phyloP scores from a whole-genome alignment of 2,329 filamentous ascomycete genomes.

The Pseudohalonectria lignicola region DNA sequence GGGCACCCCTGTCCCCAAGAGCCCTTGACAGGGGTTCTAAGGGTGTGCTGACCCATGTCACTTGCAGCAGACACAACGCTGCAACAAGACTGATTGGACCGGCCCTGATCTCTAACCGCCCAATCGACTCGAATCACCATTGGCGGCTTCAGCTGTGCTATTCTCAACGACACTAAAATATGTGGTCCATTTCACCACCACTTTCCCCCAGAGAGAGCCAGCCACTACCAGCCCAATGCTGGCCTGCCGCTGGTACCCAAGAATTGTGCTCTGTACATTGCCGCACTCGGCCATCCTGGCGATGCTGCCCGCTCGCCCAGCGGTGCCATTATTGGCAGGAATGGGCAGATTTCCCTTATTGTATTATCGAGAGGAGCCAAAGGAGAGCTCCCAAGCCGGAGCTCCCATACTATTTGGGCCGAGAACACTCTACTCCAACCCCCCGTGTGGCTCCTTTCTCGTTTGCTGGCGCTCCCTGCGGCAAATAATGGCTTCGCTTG shows the following conservation, averaged over 20 bases:
- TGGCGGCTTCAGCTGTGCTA: background rate
- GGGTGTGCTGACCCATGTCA: background rate
- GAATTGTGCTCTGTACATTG: background rate
- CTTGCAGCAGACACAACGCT: background rate
- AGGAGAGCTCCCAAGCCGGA: too few relatives aligned
- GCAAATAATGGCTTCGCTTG: too few relatives aligned
- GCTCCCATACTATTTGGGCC: too few relatives aligned
- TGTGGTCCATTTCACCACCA: background rate
- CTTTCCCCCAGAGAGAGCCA: too few relatives aligned
- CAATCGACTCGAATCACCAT: slow-evolving; percentile 3
- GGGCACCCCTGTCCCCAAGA: too few relatives aligned
- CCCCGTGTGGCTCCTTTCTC: too few relatives aligned
- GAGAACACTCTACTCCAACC: too few relatives aligned
- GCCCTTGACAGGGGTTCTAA: background rate
- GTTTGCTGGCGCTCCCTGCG: too few relatives aligned
- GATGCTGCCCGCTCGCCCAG: background rate
- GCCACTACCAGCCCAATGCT: background rate
- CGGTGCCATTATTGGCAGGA: background rate
- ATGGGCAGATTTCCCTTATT: background rate
- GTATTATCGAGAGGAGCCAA: too few relatives aligned
- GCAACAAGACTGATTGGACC: slow-evolving; percentile 3
- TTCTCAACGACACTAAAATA: slow-evolving; percentile 2
- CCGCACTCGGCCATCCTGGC: slow-evolving; percentile 1
- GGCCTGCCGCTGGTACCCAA: background rate
- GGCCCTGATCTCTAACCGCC: slow-evolving; percentile 4